phyloP scores from a whole-genome alignment of 2,329 filamentous ascomycete genomes.

The Monosporascus sp. region DNA sequence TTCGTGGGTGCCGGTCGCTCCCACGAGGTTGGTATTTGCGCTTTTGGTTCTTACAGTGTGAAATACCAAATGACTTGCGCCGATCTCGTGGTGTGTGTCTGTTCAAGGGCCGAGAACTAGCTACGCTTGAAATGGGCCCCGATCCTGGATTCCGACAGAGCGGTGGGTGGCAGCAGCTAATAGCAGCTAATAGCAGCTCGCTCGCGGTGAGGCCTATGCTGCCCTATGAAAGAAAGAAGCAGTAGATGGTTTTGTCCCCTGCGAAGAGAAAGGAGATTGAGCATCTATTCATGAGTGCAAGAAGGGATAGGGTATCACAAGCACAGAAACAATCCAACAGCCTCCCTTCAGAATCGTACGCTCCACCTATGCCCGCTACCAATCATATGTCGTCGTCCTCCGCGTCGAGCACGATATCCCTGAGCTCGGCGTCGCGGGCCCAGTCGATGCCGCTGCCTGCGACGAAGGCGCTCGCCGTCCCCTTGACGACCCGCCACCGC shows the following conservation, averaged over 20 bases:
- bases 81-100: too few species aligned
- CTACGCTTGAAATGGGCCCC: background rate
- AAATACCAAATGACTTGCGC: background rate
- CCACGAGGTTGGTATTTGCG: background rate
- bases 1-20: background rate
- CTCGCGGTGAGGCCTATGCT: too few species aligned
- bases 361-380: slow-evolving; percentile 2
- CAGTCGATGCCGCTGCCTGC: slow-evolving; percentile 80
- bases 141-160: too few species aligned
- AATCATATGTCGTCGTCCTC: slow-evolving; percentile 37
- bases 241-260: background rate
- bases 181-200: too few species aligned
- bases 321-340: slow-evolving; percentile 1
- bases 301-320: background rate
- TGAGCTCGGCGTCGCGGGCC: slow-evolving; percentile 62
- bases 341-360: background rate
- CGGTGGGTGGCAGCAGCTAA: too few species aligned
- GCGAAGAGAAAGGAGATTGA: too few species aligned
- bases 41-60: background rate
- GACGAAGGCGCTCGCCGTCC: slow-evolving; percentile 69
- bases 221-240: background rate
- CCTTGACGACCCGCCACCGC: slow-evolving; percentile 71
- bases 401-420: slow-evolving; percentile 65
- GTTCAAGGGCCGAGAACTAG: background rate
- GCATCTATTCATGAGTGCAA: background rate